Conservation (phyloP, 106 monocot genomes). For the Allium sativum region DNA sequence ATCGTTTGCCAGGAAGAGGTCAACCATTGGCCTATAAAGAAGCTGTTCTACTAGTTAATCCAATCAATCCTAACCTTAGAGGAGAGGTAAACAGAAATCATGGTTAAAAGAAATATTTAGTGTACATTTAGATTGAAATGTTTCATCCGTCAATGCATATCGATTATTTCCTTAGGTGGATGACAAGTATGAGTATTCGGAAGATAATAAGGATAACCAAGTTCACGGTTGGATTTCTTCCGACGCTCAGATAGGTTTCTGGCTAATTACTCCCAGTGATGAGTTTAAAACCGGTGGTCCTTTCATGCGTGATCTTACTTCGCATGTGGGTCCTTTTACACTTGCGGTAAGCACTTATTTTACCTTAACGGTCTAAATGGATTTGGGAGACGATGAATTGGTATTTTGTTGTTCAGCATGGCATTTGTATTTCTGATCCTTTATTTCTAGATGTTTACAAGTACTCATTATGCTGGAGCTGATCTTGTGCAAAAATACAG, state of each 20-base stretch:
- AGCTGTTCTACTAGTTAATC: constrained; percentile 39
- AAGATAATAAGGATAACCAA: constrained; percentile 59
- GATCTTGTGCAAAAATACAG: constrained; percentile 37
- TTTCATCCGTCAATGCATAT: too few species aligned
- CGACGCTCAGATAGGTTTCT: constrained; percentile 57
- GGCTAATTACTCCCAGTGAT: constrained; percentile 84
- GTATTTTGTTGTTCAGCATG: too few species aligned
- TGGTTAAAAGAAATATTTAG: too few species aligned
- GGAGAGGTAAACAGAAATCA: too few species aligned
- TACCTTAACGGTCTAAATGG: too few species aligned
- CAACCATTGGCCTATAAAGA: constrained; percentile 47
- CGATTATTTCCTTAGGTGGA: constrained; percentile 57
- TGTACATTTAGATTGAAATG: too few species aligned
- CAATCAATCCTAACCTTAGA: constrained; percentile 43
- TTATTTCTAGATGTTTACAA: too few species aligned
- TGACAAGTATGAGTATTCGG: constrained; percentile 93
- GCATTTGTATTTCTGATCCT: too few species aligned
- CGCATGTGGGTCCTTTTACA: constrained; percentile 76
- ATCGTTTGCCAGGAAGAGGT: constrained; percentile 24
- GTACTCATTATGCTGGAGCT: too few species aligned
- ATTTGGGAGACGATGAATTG: too few species aligned
- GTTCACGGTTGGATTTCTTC: constrained; percentile 80
- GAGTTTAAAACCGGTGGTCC: constrained; percentile 89
- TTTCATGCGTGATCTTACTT: constrained; percentile 60
- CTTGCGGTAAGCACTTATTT: constrained; percentile 59